Evolutionary conservation across 345 rosid species (phyloP).

Genomic region (Ricinus communis): DNA sequence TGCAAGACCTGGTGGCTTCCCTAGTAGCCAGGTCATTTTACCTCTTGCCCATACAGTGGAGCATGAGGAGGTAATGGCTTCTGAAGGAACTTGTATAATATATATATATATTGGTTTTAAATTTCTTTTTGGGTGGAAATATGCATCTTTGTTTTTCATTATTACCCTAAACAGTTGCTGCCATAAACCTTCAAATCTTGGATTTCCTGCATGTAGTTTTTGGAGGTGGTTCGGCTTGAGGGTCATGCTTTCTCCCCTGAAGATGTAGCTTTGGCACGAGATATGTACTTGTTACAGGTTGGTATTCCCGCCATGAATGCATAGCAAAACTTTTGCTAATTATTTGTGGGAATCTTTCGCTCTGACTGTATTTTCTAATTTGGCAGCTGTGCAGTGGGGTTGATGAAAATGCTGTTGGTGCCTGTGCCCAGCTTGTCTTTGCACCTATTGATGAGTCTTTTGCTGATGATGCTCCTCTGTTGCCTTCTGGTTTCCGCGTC

Average conservation of each 20-base stretch:
- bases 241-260: slow-evolving; percentile 87
- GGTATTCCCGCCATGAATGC: slow-evolving; percentile 1
- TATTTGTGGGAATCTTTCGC: background rate
- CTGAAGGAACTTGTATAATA: slow-evolving; percentile 2
- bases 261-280: slow-evolving; percentile 79
- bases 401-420: slow-evolving; percentile 85
- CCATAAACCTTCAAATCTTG: background rate
- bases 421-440: slow-evolving; percentile 95
- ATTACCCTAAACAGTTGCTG: background rate
- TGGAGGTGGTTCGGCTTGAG: slow-evolving; percentile 94
- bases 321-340: background rate
- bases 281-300: slow-evolving; percentile 94
- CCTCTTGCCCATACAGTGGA: slow-evolving; percentile 93
- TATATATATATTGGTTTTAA: too few species aligned
- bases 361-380: background rate
- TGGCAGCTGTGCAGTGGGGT: slow-evolving; percentile 80
- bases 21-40: slow-evolving; percentile 83
- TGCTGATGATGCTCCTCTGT: slow-evolving; percentile 93
- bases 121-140: background rate
- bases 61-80: slow-evolving; percentile 77
- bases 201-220: slow-evolving; percentile 42
- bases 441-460: slow-evolving; percentile 95
- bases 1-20: slow-evolving; percentile 82
- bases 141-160: background rate
- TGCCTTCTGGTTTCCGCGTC: slow-evolving; percentile 92